Evolutionary conservation across 495 filamentous ascomycete species (phyloP).

Genomic region (Penicillium dipodomyicola): DNA sequence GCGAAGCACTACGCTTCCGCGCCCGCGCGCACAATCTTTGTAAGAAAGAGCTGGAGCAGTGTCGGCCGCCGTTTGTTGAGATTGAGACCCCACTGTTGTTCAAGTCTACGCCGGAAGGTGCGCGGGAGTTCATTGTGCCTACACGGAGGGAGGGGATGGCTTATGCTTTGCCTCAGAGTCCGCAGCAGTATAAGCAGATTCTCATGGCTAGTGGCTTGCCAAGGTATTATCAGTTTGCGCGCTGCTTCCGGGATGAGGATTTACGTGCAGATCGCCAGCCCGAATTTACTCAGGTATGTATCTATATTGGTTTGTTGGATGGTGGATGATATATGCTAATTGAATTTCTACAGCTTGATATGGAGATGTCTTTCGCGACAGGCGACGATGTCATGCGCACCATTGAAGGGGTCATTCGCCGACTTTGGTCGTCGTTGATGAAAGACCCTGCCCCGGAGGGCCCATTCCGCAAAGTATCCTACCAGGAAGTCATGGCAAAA

Average conservation of each 20-base stretch:
- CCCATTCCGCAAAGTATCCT: slow-evolving; percentile 62
- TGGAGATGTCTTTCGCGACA: slow-evolving; percentile 84
- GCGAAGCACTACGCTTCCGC: slow-evolving; percentile 60
- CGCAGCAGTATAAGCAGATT: slow-evolving; percentile 98
- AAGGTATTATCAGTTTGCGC: slow-evolving; percentile 87
- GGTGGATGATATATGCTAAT: slow-evolving; percentile 2
- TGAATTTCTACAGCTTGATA: slow-evolving; percentile 61
- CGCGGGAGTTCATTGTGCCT: slow-evolving; percentile 92
- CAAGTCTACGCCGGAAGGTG: slow-evolving; percentile 96
- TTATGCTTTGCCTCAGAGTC: slow-evolving; percentile 93
- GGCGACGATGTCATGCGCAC: slow-evolving; percentile 69
- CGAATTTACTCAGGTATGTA: slow-evolving; percentile 85
- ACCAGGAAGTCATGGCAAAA: slow-evolving; percentile 71
- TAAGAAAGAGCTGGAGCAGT: slow-evolving; percentile 49
- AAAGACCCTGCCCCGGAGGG: slow-evolving; percentile 38
- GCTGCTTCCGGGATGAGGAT: slow-evolving; percentile 95
- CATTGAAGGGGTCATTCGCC: slow-evolving; percentile 63
- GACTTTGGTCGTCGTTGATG: slow-evolving; percentile 52
- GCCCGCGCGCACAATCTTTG: slow-evolving; percentile 50
- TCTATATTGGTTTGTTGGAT: neutral
- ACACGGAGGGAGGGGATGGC: slow-evolving; percentile 70
- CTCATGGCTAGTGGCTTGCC: slow-evolving; percentile 86
- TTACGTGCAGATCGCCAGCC: slow-evolving; percentile 89
- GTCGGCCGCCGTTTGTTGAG: slow-evolving; percentile 59
- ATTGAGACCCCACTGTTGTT: slow-evolving; percentile 93